Evolutionary conservation across 352 stramenopile species (phyloP).

Genomic region (Phytophthora pisi): DNA sequence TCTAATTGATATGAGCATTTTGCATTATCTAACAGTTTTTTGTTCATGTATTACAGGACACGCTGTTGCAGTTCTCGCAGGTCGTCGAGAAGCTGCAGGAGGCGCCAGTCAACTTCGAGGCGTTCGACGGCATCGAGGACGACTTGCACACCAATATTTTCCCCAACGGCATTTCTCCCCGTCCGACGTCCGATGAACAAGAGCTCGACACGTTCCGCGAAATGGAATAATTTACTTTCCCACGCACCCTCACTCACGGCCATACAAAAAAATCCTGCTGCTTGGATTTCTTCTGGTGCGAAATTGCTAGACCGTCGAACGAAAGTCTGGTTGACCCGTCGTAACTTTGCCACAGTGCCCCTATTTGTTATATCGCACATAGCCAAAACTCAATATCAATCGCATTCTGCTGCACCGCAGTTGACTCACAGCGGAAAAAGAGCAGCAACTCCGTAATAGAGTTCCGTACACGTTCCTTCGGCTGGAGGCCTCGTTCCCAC

Average conservation of each 20-base stretch:
- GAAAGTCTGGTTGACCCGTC: neutral
- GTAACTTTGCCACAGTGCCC: neutral
- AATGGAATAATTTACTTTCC: neutral
- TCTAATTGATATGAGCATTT: neutral
- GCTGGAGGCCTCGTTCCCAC: neutral
- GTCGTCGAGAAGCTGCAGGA: slow-evolving; percentile 63
- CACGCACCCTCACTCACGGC: neutral
- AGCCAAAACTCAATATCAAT: neutral
- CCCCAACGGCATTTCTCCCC: slow-evolving; percentile 12
- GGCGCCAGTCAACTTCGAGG: slow-evolving; percentile 53
- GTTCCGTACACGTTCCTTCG: neutral
- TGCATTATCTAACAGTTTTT: neutral
- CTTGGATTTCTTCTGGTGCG: slow-evolving; percentile 1
- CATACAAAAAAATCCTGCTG: slow-evolving; percentile 4
- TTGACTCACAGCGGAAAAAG: neutral
- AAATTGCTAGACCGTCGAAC: neutral
- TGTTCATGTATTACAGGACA: slow-evolving; percentile 38
- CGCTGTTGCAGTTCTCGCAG: slow-evolving; percentile 62
- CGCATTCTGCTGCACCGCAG: neutral
- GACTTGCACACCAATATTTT: slow-evolving; percentile 22
- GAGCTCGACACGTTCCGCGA: slow-evolving; percentile 4
- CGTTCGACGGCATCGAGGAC: slow-evolving; percentile 27
- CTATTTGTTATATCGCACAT: slow-evolving; percentile 22
- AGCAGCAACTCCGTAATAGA: neutral
- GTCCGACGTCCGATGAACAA: neutral